Base-by-base conservation (phyloP, 1,284 basidiomycete species). In the Wolfiporia cocos region DNA sequence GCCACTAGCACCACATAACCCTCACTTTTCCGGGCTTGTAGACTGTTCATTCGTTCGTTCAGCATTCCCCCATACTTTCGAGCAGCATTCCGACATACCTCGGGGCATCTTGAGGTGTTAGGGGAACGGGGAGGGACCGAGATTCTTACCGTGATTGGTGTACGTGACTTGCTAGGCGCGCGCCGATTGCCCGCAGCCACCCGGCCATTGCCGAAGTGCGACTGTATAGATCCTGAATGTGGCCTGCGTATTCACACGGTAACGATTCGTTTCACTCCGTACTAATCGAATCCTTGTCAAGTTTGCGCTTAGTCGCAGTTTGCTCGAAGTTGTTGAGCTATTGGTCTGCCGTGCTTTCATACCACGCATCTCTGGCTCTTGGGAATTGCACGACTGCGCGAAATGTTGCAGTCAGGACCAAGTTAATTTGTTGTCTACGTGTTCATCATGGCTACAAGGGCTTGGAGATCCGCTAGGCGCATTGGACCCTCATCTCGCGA, bases 11-110 rank as follows among this genome's bases (percentile, higher is more conserved):
- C 3, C 10, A 39, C 18, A 41, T 43, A 28, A 41, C 32, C 28
- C 63, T 56, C 62, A 93, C 93, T 83, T 97, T 98, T 73, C 94
- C 94, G 69, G 94, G 89, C 78, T 97, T 96, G 85, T 91, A 93
- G 67, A 92, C 90, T 92, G 54, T 17, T 4, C 36, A 35, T 33
- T 31, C 29, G 15, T n/a, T 28, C 26, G 14, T 28, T 28, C 26
- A 36, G 17, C 18, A 36, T 6, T 20, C n/a, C n/a, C n/a, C n/a
- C n/a, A n/a, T n/a, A n/a, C n/a, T n/a, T n/a, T n/a, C n/a, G n/a
- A n/a, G n/a, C n/a, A n/a, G 26, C 15, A 34, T 11, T 31, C 19
- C 14, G 22, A 57, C 62, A 45, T 51, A 82, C 79, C 76, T 75
- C 74, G 81, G 62, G 80, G 78, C 80, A 83, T 81, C 68, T 77